Percentiles rank a stretch among this genome's conserved stretches.
Evolutionary conservation across 2,329 filamentous ascomycete species (phyloP).

Genomic region (Tolypocladium sp.): DNA sequence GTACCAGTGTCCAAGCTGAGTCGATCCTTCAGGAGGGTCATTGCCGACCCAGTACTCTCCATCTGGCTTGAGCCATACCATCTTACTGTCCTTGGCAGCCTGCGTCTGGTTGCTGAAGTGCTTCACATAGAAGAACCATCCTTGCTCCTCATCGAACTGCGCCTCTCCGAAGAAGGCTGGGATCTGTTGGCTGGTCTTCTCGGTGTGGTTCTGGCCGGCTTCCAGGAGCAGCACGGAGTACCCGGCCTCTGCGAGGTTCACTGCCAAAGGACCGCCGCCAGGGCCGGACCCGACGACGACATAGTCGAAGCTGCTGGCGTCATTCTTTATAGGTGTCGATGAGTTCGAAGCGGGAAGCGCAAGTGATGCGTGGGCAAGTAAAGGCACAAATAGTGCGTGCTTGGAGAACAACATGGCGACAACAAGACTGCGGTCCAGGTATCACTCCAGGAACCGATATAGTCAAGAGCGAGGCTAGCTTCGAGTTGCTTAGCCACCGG

Average conservation of each 20-base stretch:
- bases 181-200: constrained; percentile 14
- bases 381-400: neutral
- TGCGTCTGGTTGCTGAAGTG: constrained; percentile 42
- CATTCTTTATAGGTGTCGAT: neutral
- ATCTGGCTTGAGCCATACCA: constrained; percentile 24
- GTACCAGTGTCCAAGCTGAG: constrained; percentile 31
- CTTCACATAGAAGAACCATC: constrained; percentile 53
- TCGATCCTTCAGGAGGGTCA: constrained; percentile 25
- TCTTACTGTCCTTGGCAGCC: constrained; percentile 42
- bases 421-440: neutral
- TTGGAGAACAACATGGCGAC: neutral
- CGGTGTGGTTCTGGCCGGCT: constrained; percentile 45
- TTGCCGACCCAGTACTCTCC: constrained; percentile 23
- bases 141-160: constrained; percentile 11
- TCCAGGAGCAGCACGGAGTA: constrained; percentile 50
- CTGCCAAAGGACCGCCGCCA: constrained; percentile 45
- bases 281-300: constrained; percentile 50
- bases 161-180: constrained; percentile 17
- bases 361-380: neutral
- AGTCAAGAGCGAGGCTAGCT: neutral
- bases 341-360: neutral
- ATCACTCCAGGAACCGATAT: neutral
- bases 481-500: neutral
- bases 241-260: constrained; percentile 45
- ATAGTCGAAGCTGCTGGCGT: constrained; percentile 38